phyloP scores from a whole-genome alignment of 129 eudicot genomes.

The Tanacetum coccineum region DNA sequence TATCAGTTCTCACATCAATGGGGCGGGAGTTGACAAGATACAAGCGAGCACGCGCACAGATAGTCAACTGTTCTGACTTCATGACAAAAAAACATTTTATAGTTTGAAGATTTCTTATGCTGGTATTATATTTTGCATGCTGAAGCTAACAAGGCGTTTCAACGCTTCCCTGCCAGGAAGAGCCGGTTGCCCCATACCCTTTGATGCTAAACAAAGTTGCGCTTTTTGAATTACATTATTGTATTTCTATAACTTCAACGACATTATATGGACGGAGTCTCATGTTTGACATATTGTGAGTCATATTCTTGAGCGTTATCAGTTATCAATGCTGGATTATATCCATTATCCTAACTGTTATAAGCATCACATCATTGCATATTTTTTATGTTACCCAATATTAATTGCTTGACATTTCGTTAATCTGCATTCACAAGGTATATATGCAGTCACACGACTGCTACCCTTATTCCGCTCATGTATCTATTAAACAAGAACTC shows the following conservation, averaged over 20 bases:
- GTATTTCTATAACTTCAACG: constrained; percentile 9
- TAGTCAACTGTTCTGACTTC: constrained; percentile 31
- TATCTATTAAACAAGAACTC: constrained; percentile 2
- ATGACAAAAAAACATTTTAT: neutral
- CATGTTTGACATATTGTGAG: constrained; percentile 18
- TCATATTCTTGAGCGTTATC: constrained; percentile 9
- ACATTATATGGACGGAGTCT: constrained; percentile 1
- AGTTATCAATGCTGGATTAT: neutral
- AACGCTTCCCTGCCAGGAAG: constrained; percentile 30
- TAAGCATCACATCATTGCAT: constrained; percentile 16
- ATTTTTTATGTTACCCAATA: neutral
- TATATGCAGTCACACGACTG: neutral
- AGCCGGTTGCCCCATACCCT: constrained; percentile 27
- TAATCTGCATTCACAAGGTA: neutral
- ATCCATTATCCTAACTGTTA: constrained; percentile 14
- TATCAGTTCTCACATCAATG: constrained; percentile 21
- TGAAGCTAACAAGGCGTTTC: constrained; percentile 13
- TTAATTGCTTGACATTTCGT: neutral
- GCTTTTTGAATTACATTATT: constrained; percentile 5
- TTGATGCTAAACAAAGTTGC: constrained; percentile 28
- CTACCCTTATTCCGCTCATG: neutral
- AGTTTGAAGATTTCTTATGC: constrained; percentile 14
- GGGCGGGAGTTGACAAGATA: constrained; percentile 21
- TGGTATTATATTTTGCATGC: constrained; percentile 24
- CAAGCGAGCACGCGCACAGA: constrained; percentile 33